Base-by-base conservation (phyloP, 768 basidiomycete species). In the Boletus pseudo-olivaceus region DNA sequence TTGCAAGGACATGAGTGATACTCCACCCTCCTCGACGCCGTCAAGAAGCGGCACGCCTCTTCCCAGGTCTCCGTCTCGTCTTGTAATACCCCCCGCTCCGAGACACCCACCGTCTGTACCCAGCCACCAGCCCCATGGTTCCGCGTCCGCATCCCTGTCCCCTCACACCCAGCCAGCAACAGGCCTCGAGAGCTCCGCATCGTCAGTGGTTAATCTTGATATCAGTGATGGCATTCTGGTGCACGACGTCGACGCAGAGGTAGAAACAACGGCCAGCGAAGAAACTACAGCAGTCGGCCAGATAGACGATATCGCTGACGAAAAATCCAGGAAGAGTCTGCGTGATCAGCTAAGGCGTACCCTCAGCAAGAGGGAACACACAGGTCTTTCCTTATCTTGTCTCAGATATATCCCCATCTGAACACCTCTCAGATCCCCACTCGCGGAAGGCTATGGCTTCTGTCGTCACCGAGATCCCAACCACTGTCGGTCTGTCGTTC, bases 281-380 rank as follows among this genome's bases (percentile, higher is more conserved):
- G 77, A 82, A 52, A 73, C 71, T 12, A 77, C 68, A n/a, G 79
- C 74, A 17, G 70, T 75, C 52, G 80, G 76, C 9, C 75, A 73
- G 48, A 68, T 78, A 35, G 75, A 76, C 37, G 70, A 72, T 20
- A 64, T 70, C 29, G 72, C 70, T 10, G 80, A 81, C 58, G 86
- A 83, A 60, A 79, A 79, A 44, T 82, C 82, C 48, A 87, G 84
- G 73, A 82, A 79, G 67, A 72, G 68, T 26, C 72, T 91, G 39
- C 79, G 90, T 44, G 88, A 89, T 57, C 87, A 90, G 54, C 69
- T 91, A 33, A 77, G 86, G 67, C 78, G 77, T 55, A 90, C 87
- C 3, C 71, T 92, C 49, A 84, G 71, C 60, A 76, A 76, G 65
- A 75, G 73, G 37, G 75, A 77, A 17, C 75, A 73, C 44, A 59